These are phyloP conservation scores for Hawksworthiomyces lignivorus DNA, from an alignment of 2,329 filamentous ascomycete genomes.

Conservation along the genomic window DNA sequence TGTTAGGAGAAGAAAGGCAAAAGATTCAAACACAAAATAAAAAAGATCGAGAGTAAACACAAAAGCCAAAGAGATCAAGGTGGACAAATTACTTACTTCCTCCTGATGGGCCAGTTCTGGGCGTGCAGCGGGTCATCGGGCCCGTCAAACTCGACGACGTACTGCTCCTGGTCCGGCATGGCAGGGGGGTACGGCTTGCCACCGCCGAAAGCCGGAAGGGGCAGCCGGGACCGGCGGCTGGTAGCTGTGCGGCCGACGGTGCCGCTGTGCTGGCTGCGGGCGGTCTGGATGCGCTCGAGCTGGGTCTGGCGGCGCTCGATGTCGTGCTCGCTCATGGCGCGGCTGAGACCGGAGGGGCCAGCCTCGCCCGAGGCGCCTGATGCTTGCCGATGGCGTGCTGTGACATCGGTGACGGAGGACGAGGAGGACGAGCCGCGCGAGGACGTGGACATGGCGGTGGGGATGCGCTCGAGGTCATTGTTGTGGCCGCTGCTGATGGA, in stretches of 20 bases:
- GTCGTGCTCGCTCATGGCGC: constrained; percentile 57
- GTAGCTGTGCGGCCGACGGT: constrained; percentile 56
- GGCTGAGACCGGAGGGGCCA: constrained; percentile 43
- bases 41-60: too few relatives aligned
- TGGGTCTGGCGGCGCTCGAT: constrained; percentile 63
- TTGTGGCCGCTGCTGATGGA: constrained; percentile 28
- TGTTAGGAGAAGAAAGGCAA: too few relatives aligned
- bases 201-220: constrained; percentile 61
- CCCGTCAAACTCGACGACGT: constrained; percentile 76
- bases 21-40: not conserved
- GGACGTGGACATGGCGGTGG: constrained; percentile 43
- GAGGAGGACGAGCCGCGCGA: constrained; percentile 43
- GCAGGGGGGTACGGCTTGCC: constrained; percentile 68
- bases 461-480: constrained; percentile 52
- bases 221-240: constrained; percentile 40
- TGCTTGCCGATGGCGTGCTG: not conserved
- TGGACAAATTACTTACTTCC: constrained; percentile 65
- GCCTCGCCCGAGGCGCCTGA: constrained; percentile 13
- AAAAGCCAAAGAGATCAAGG: too few relatives aligned
- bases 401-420: constrained; percentile 23
- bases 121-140: constrained; percentile 76
- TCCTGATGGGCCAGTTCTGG: constrained; percentile 75
- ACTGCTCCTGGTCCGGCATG: constrained; percentile 64
- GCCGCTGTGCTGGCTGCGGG: constrained; percentile 59
- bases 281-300: constrained; percentile 63